Conservation (phyloP, 768 basidiomycete genomes). For the Galerina marginata region DNA sequence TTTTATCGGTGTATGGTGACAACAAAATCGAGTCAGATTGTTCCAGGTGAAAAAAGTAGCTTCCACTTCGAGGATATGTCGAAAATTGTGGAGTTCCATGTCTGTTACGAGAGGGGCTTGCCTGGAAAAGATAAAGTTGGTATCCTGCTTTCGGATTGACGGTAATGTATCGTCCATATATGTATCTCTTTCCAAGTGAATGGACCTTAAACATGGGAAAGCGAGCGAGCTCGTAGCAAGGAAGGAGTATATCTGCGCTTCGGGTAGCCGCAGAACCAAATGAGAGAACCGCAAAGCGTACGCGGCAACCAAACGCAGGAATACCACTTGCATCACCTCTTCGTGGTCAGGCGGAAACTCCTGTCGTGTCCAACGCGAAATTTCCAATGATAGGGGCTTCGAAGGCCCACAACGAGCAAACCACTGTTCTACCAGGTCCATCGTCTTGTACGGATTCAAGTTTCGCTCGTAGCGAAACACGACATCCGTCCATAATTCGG, state of each 20-base stretch:
- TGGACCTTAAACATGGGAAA: conserved; percentile 3
- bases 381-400: conserved; percentile 1
- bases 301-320: neutral
- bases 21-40: conserved; percentile 7
- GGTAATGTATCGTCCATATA: neutral
- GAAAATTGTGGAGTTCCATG: conserved; percentile 6
- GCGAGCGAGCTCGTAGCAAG: neutral
- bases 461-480: conserved; percentile 4
- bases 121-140: neutral
- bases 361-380: neutral
- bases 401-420: conserved; percentile 4
- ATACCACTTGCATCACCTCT: conserved; percentile 1
- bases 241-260: neutral
- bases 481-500: conserved; percentile 13
- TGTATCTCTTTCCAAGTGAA: neutral
- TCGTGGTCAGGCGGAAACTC: neutral
- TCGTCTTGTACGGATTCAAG: conserved; percentile 3
- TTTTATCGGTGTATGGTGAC: neutral
- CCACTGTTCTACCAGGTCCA: conserved; percentile 3
- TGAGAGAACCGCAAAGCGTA: conserved; percentile 2
- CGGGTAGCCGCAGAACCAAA: neutral
- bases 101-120: conserved; percentile 8
- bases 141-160: neutral
- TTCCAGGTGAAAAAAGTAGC: neutral
- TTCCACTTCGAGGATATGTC: neutral